Conservation (phyloP, 176 grass and related monocot species). For the Oryza brachyantha region DNA sequence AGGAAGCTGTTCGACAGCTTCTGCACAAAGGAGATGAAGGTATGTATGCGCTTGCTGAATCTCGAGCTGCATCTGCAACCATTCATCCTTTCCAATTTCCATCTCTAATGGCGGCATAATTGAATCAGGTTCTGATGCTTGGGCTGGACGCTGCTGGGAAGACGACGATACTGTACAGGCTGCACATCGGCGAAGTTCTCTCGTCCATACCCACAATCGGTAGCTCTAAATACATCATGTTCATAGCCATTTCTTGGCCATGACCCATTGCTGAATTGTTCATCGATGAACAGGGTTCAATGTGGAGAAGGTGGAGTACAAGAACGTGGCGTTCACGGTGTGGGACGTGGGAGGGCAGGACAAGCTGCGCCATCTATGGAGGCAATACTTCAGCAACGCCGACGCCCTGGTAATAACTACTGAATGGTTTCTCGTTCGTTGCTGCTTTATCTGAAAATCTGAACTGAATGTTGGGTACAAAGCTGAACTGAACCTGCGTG, state of each 20-base stretch:
- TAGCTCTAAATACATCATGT: too few relatives aligned
- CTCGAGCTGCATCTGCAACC: not conserved
- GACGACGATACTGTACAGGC: conserved; percentile 27
- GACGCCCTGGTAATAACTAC: conserved; percentile 39
- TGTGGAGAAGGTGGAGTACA: conserved; percentile 36
- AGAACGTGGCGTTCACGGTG: conserved; percentile 40
- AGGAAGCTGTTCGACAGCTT: conserved; percentile 51
- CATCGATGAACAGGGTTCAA: conserved; percentile 46
- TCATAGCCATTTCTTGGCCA: too few relatives aligned
- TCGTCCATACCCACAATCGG: conserved; percentile 5
- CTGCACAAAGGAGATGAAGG: conserved; percentile 38
- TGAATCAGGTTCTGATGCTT: conserved; percentile 29
- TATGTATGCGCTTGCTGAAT: not conserved
- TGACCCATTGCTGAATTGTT: too few relatives aligned
- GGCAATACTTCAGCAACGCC: conserved; percentile 22
- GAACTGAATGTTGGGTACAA: too few relatives aligned
- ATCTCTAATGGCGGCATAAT: not conserved
- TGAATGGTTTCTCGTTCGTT: too few relatives aligned
- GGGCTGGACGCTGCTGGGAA: conserved; percentile 43
- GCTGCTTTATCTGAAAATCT: too few relatives aligned
- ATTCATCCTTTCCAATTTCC: not conserved
- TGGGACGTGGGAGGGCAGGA: conserved; percentile 44
- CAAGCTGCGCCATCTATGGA: conserved; percentile 40
- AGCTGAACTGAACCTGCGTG: too few relatives aligned
- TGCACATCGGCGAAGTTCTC: conserved; percentile 38